Conservation (phyloP, 441 rosid genomes). For the Hypseocharis bilobata region DNA sequence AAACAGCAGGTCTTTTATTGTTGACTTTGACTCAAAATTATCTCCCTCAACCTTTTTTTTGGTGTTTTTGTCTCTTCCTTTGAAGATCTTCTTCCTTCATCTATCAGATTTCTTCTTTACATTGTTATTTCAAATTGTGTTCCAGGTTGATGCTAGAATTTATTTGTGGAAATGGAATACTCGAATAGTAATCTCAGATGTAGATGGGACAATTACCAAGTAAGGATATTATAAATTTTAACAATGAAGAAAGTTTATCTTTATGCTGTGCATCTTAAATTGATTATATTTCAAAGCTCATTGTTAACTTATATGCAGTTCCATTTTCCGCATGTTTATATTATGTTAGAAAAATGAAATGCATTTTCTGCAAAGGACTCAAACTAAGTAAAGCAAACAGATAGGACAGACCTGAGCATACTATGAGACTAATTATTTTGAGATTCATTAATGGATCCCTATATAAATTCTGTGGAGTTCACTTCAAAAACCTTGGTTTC, state of each 20-base stretch:
- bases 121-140: constrained; percentile 8
- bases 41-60: not conserved
- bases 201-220: constrained; percentile 97
- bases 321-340: not conserved
- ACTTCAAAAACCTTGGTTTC: too few relatives aligned
- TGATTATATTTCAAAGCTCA: constrained; percentile 2
- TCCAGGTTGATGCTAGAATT: constrained; percentile 85
- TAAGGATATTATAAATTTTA: constrained; percentile 27
- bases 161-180: constrained; percentile 93
- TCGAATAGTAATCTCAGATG: constrained; percentile 84
- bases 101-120: constrained; percentile 10
- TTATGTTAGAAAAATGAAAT: not conserved
- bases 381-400: not conserved
- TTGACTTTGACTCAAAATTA: constrained; percentile 12
- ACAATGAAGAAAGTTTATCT: constrained; percentile 1
- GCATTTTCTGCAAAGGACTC: not conserved
- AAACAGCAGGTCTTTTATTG: constrained; percentile 58
- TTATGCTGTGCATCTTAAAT: constrained; percentile 2
- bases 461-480: too few relatives aligned
- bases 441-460: too few relatives aligned
- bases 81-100: constrained; percentile 3
- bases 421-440: too few relatives aligned
- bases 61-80: not conserved
- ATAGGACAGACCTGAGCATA: not conserved
- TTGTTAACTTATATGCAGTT: constrained; percentile 1